Conservation (phyloP, 1,139 yeast species). For the Eremothecium gossypii region DNA sequence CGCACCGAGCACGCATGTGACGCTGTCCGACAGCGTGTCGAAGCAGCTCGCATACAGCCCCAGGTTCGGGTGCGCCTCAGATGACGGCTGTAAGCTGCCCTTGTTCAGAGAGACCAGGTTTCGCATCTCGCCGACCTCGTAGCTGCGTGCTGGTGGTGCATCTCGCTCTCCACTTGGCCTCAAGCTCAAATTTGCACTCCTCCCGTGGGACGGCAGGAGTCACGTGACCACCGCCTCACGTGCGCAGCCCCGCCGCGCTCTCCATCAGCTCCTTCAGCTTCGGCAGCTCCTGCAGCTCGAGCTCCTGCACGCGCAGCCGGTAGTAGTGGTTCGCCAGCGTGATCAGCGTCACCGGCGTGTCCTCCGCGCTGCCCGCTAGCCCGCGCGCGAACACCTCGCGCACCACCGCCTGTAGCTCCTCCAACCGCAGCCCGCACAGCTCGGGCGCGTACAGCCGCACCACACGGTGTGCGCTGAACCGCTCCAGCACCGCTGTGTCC, state of each 20-base stretch:
- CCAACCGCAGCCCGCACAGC: conserved; percentile 13
- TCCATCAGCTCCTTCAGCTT: conserved; percentile 8
- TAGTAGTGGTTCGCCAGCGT: conserved; percentile 26
- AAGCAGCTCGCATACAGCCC: conserved; percentile 47
- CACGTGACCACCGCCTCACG: background rate
- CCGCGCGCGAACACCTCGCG: conserved; percentile 17
- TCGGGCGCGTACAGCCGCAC: conserved; percentile 21
- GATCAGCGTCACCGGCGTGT: conserved; percentile 14
- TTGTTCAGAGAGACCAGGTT: conserved; percentile 50
- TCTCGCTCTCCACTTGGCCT: too few species aligned
- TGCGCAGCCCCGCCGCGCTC: background rate
- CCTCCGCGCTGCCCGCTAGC: conserved; percentile 8
- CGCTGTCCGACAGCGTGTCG: conserved; percentile 65
- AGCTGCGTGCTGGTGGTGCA: too few species aligned
- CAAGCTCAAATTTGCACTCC: too few species aligned
- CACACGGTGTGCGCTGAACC: conserved; percentile 20
- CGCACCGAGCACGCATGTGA: conserved; percentile 59
- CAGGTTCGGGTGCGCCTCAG: conserved; percentile 49
- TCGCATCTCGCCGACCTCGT: conserved; percentile 35
- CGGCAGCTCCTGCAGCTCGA: conserved; percentile 21
- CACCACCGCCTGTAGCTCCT: conserved; percentile 18
- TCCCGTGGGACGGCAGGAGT: background rate
- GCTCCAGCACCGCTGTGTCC: conserved; percentile 17
- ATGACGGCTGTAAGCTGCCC: conserved; percentile 42
- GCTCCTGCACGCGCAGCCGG: conserved; percentile 16